Percentiles rank a stretch among this genome's conserved stretches.
These are phyloP conservation scores for Cytospora piceae DNA, from an alignment of 2,329 filamentous ascomycete species.

Conservation along the genomic window DNA sequence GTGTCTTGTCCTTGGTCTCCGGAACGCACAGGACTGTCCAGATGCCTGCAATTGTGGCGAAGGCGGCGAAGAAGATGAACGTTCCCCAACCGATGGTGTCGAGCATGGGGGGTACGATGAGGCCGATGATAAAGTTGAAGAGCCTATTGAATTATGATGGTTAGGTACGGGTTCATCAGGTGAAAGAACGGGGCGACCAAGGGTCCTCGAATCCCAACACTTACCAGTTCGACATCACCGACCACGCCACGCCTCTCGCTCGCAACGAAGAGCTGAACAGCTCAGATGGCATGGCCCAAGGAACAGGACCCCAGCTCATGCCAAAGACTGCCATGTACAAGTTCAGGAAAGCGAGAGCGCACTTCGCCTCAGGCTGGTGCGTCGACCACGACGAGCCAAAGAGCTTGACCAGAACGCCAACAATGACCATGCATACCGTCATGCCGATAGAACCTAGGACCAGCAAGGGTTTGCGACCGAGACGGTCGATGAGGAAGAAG, in stretches of 20 bases:
- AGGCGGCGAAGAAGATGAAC: constrained; percentile 61
- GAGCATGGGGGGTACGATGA: constrained; percentile 32
- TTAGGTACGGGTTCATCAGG: neutral
- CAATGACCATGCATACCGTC: constrained; percentile 52
- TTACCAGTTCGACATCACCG: constrained; percentile 39
- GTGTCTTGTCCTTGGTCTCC: constrained; percentile 53
- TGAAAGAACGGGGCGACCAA: constrained; percentile 6
- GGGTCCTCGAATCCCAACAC: neutral
- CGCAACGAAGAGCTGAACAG: constrained; percentile 30
- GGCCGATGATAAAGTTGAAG: constrained; percentile 44
- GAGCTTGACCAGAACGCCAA: constrained; percentile 57
- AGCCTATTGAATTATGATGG: constrained; percentile 37
- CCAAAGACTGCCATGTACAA: constrained; percentile 22
- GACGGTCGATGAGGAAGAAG: constrained; percentile 52
- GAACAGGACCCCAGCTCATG: constrained; percentile 16
- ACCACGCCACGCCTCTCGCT: constrained; percentile 47
- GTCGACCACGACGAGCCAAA: constrained; percentile 54
- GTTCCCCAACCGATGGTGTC: constrained; percentile 53
- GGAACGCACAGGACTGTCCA: constrained; percentile 62
- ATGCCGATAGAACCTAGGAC: constrained; percentile 49
- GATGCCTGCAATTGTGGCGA: constrained; percentile 55
- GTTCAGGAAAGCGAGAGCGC: constrained; percentile 12
- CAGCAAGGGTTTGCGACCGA: constrained; percentile 51
- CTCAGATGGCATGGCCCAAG: constrained; percentile 39
- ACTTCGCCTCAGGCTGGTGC: constrained; percentile 42